Evolutionary conservation across 2,329 filamentous ascomycete genomes (phyloP), one percentile per base, ranked within the genome.

Genomic region (Hymenoscyphus scutula): DNA sequence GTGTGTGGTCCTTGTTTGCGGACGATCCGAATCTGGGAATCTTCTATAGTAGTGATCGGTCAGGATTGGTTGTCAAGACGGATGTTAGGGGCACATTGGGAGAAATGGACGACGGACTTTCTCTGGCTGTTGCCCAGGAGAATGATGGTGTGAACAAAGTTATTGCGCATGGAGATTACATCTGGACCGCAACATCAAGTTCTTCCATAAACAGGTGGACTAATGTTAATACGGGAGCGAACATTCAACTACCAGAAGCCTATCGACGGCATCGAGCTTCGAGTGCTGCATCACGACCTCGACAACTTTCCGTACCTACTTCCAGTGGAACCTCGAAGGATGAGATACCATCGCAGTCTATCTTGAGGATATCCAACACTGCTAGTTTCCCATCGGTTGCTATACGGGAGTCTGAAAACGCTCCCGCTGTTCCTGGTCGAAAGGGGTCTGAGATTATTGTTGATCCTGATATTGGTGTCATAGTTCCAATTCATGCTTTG

Each of bases 21-120:
- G 88, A 94, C 60, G 87, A 96, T 70, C 92, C 93, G 0, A 84
- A 89, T 63, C 83, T 99, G 3, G 89, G 89, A 10, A 85, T 97
- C 32, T 98, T 99, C 76, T 98, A 98, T 78, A 98, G 94, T 61
- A 91, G 89, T 69, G 95, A 99, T 76, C 88, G 94, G 58, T 93
- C 92, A 1, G 95, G 95, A 2, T 78, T 97, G 65, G 89, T 99
- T n/a, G 94, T 92, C 60, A 99, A 98, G 81, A 98, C 94, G 0
- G 95, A 99, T 74, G 89, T 94, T 29, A 85, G 93, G 67, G 84
- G 84, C 13, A 86, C 87, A 62, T 82, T 88, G 30, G 82, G 84
- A 23, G 89, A 92, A 62, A 72, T 94, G 76, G 93, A 97, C 71
- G 90, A 97, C 70, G 95, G 94, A 0, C 79, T 97, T 7, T 97